Percentiles rank a stretch among this genome's conserved stretches.
Conservation (phyloP, 2,329 filamentous ascomycete genomes). For the Colletotrichum liriopes region DNA sequence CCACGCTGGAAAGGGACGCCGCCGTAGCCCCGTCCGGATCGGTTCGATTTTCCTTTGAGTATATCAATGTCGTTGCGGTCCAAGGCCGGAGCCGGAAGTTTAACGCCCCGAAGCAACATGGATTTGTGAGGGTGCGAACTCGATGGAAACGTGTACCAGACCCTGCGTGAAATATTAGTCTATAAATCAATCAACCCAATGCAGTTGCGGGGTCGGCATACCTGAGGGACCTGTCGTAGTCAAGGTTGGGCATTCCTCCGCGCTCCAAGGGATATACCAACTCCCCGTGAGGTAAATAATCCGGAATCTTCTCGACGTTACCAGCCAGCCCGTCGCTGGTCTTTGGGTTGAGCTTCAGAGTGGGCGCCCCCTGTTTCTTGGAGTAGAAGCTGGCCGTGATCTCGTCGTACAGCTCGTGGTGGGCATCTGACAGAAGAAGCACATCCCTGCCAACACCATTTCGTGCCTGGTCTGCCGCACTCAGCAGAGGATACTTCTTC, state of each 20-base stretch:
- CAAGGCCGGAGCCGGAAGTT: constrained; percentile 80
- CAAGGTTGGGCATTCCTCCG: constrained; percentile 81
- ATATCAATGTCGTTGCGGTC: constrained; percentile 83
- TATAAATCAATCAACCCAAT: neutral
- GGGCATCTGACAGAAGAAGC: constrained; percentile 86
- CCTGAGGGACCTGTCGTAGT: constrained; percentile 90
- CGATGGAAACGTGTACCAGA: constrained; percentile 87
- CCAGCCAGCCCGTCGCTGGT: constrained; percentile 86
- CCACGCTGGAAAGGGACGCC: constrained; percentile 71
- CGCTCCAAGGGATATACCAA: constrained; percentile 84
- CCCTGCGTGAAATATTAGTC: constrained; percentile 67
- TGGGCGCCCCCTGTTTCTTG: constrained; percentile 81
- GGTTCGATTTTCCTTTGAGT: constrained; percentile 76
- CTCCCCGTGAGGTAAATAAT: constrained; percentile 87
- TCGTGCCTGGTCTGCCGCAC: constrained; percentile 81
- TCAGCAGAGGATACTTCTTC: constrained; percentile 85
- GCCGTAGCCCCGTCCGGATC: constrained; percentile 78
- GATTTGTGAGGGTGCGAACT: constrained; percentile 87
- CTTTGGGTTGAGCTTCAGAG: constrained; percentile 81
- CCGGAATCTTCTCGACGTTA: constrained; percentile 83
- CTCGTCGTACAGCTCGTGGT: constrained; percentile 86
- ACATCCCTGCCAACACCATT: constrained; percentile 88
- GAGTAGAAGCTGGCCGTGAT: constrained; percentile 91
- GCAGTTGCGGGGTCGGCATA: constrained; percentile 61
- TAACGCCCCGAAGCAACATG: constrained; percentile 90